Conservation (phyloP, 2,329 filamentous ascomycete genomes). For the Dothideomycetes sp. region DNA sequence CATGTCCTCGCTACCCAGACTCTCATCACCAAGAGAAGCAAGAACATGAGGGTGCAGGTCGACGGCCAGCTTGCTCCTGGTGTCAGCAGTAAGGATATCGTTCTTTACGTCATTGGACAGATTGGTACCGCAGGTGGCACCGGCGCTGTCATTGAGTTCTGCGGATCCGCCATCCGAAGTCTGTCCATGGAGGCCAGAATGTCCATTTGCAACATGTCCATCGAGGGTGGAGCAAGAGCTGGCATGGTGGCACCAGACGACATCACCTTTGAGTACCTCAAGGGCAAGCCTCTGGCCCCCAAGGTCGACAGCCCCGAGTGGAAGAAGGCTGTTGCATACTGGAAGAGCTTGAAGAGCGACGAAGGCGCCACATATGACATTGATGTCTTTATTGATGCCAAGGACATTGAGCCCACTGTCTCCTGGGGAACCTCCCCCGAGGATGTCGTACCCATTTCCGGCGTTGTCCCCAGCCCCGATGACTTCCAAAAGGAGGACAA, state of each 20-base stretch:
- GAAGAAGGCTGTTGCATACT: slow-evolving; percentile 80
- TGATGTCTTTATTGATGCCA: slow-evolving; percentile 79
- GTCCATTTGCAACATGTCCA: slow-evolving; percentile 99
- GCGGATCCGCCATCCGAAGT: slow-evolving; percentile 78
- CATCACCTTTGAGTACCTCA: slow-evolving; percentile 88
- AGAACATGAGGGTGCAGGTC: slow-evolving; percentile 97
- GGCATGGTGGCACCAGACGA: slow-evolving; percentile 97
- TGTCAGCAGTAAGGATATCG: slow-evolving; percentile 91
- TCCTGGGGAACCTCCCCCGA: slow-evolving; percentile 97
- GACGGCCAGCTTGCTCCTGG: slow-evolving; percentile 82
- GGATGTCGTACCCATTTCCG: slow-evolving; percentile 90
- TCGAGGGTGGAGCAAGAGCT: slow-evolving; percentile 87
- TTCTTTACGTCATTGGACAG: slow-evolving; percentile 82
- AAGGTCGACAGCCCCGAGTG: slow-evolving; percentile 75
- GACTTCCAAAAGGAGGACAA: slow-evolving; percentile 71
- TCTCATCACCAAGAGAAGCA: slow-evolving; percentile 85
- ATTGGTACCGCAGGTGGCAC: slow-evolving; percentile 95
- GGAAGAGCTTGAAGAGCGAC: slow-evolving; percentile 77
- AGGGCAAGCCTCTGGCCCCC: slow-evolving; percentile 79
- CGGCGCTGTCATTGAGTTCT: slow-evolving; percentile 93
- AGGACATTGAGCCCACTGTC: slow-evolving; percentile 86
- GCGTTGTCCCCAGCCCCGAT: slow-evolving; percentile 79
- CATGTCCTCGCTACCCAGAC: slow-evolving; percentile 96
- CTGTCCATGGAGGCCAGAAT: slow-evolving; percentile 93
- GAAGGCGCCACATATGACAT: slow-evolving; percentile 81